Evolutionary conservation across 148 eudicot genomes (phyloP).

Genomic region (Oxyria digyna): DNA sequence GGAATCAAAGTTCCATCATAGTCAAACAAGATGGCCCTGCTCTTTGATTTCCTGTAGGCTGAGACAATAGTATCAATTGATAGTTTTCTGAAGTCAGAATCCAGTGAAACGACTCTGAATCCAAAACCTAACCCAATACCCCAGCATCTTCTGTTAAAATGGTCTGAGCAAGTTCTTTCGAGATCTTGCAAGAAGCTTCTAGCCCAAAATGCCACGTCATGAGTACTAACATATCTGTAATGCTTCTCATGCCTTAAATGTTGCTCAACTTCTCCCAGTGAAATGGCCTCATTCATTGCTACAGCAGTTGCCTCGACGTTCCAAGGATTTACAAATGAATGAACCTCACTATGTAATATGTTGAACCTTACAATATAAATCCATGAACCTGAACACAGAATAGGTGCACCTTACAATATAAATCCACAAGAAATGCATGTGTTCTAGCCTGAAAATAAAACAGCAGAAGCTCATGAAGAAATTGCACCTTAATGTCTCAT

Average conservation of each 20-base stretch:
- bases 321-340: no score
- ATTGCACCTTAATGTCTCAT: no score
- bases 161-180: conserved; percentile 30
- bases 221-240: conserved; percentile 24
- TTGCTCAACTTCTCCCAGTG: conserved; percentile 20
- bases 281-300: conserved; percentile 24
- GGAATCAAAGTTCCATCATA: conserved; percentile 35
- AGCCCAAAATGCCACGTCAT: conserved; percentile 28
- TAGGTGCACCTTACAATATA: no score
- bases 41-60: conserved; percentile 20
- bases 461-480: no score
- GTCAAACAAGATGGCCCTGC: conserved; percentile 29
- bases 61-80: conserved; percentile 22
- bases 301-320: conserved; percentile 29
- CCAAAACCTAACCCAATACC: conserved; percentile 31
- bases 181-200: conserved; percentile 35
- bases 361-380: no score
- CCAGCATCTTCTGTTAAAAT: no score
- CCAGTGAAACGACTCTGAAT: conserved; percentile 29
- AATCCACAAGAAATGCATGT: no score
- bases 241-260: no score
- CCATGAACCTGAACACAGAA: no score
- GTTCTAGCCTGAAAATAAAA: no score
- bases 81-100: conserved; percentile 32
- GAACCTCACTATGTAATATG: no score